Evolutionary conservation across 75 land plant genomes (phyloP).

Genomic region (Cryptomeria japonica): DNA sequence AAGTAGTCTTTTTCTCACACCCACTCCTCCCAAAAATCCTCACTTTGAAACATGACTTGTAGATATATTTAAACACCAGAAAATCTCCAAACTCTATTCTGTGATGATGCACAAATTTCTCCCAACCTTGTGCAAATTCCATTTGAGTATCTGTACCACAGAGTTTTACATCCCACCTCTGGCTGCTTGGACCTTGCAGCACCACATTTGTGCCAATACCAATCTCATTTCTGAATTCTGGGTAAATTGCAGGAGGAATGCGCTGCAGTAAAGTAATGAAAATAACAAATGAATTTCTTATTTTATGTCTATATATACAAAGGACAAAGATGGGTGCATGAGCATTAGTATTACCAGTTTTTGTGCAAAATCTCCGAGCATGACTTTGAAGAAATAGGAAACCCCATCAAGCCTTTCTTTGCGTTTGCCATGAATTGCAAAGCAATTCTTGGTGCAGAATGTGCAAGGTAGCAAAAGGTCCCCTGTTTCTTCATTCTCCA

Average conservation of each 20-base stretch:
- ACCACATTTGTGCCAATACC: background rate
- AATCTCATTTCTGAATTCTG: background rate
- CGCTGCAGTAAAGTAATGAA: background rate
- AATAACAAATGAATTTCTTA: background rate
- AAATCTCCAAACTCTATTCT: background rate
- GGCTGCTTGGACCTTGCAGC: background rate
- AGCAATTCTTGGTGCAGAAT: background rate
- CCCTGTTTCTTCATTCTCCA: background rate
- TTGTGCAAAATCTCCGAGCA: background rate
- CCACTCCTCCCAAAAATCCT: background rate
- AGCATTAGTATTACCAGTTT: background rate
- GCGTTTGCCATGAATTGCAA: background rate
- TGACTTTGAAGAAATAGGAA: slow-evolving; percentile 4
- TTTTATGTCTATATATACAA: too few relatives aligned
- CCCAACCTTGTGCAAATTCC: background rate
- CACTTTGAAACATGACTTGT: background rate
- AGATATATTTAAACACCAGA: background rate
- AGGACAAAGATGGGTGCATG: too few relatives aligned
- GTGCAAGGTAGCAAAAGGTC: background rate
- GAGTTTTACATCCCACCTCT: background rate
- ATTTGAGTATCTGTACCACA: background rate
- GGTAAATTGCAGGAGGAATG: background rate
- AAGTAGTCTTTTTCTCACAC: background rate
- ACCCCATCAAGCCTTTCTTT: background rate
- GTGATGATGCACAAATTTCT: background rate